Base-by-base conservation (phyloP, 2,329 filamentous ascomycete species). In the Aciculosporium take region DNA sequence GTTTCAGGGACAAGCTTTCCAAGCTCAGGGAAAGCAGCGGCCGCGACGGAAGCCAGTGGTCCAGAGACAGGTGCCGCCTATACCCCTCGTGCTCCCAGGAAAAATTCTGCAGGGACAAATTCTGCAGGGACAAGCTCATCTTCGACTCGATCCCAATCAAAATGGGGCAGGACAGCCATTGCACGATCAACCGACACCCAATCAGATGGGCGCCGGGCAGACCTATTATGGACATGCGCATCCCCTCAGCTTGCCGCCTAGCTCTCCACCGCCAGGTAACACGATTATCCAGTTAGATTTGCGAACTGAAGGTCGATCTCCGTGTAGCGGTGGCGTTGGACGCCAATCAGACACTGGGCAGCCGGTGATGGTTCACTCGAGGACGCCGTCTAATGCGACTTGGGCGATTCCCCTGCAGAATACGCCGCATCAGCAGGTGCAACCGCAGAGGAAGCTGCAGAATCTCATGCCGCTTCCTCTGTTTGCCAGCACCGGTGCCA, bases 391-490 rank as follows among this genome's bases (percentile, higher is more conserved):
- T 7, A 30, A 18, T 5, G 6, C 30, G 10, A 27, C 34, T 21
- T 21, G 31, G 5, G 21, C 7, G 4, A 21, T 24, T 31, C 5
- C 32, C 9, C 23, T 24, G 17, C 42, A 40, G 9, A 15, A 35
- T 7, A 13, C 8, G 12, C 34, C 36, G n/a, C 15, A 31, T 38
- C 31, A 31, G 24, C 40, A 40, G 5, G 3, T 32, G 7, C 21
- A 20, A 12, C 18, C 12, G 7, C 6, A 28, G 4, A 39, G 18
- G 4, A n/a, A 18, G 25, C 12, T 37, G 15, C 32, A 37, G 7
- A 39, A 41, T 29, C 33, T 39, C 21, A 38, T 42, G 15, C 45
- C 44, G 20, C 30, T 42, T 21, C 41, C 46, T 8, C 21, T 44
- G 7, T 46, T 45, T 10, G 40, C 34, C 2, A 37, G 21, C 12